Percentiles rank a stretch among this genome's conserved stretches.
Evolutionary conservation across 202 grass and related monocot species (phyloP).

Genomic region (Saccharum hybrid): DNA sequence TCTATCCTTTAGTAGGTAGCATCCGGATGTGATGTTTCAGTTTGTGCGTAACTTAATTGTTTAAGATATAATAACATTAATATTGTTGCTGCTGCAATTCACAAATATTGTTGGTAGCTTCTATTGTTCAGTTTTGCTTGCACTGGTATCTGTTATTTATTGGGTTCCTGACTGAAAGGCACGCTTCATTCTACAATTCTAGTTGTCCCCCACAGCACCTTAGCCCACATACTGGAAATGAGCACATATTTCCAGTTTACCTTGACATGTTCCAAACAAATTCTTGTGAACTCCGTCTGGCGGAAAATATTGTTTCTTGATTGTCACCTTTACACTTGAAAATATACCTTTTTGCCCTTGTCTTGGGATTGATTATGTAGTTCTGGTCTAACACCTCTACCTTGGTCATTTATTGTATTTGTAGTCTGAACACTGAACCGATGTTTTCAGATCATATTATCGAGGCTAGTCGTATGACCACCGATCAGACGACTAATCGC

Average conservation of each 20-base stretch:
- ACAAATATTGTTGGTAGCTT: conserved; percentile 28
- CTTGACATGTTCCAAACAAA: conserved; percentile 21
- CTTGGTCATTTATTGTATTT: background rate
- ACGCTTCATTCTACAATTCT: background rate
- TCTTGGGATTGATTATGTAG: background rate
- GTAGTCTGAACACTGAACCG: conserved; percentile 2
- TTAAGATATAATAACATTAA: conserved; percentile 36
- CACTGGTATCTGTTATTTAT: conserved; percentile 4
- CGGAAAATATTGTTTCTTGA: background rate
- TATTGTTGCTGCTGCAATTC: conserved; percentile 4
- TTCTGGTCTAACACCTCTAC: conserved; percentile 36
- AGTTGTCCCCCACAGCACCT: background rate
- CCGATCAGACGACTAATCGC: too few species aligned
- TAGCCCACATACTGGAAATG: conserved; percentile 12
- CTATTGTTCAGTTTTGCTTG: conserved; percentile 1
- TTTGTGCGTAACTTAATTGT: conserved; percentile 17
- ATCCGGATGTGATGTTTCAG: conserved; percentile 36
- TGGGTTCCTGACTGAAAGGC: background rate
- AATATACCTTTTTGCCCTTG: conserved; percentile 19
- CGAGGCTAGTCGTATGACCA: too few species aligned
- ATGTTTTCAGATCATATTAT: too few species aligned
- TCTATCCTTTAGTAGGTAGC: conserved; percentile 43
- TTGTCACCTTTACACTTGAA: conserved; percentile 4
- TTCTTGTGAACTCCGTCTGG: background rate
- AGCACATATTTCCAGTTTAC: background rate